A percentile compares a stretch with the other conserved stretches of the same genome.
Conservation (phyloP, 2,329 filamentous ascomycete genomes). For the Cladophialophora psammophila region DNA sequence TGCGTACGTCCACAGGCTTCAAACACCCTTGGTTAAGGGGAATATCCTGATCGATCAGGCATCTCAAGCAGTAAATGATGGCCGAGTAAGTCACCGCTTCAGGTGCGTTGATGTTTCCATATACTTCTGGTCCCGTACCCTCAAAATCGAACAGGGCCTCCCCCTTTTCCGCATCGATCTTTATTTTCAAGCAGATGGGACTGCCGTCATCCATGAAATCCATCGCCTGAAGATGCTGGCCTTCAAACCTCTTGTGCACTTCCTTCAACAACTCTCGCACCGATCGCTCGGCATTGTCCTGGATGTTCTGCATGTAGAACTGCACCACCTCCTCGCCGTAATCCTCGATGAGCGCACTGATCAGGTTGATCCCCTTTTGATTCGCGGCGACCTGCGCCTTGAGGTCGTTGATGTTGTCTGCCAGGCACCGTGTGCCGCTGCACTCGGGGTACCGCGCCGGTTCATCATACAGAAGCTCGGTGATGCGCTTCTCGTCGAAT, state of each 20-base stretch:
- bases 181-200: conserved; percentile 76
- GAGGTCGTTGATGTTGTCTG: conserved; percentile 84
- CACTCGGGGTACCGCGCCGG: conserved; percentile 78
- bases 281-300: conserved; percentile 78
- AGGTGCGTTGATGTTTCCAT: conserved; percentile 81
- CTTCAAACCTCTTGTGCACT: conserved; percentile 73
- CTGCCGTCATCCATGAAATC: conserved; percentile 90
- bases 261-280: conserved; percentile 76
- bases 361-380: conserved; percentile 81
- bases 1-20: conserved; percentile 75
- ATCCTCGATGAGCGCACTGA: conserved; percentile 75
- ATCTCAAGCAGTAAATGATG: conserved; percentile 85
- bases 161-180: conserved; percentile 75
- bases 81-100: conserved; percentile 82
- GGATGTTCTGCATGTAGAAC: conserved; percentile 84
- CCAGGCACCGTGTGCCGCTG: conserved; percentile 77
- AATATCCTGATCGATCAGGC: conserved; percentile 80
- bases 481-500: conserved; percentile 80
- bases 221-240: conserved; percentile 73
- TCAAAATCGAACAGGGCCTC: conserved; percentile 80
- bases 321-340: conserved; percentile 80
- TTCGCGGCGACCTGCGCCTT: conserved; percentile 89
- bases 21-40: conserved; percentile 87
- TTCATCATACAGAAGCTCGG: conserved; percentile 73
- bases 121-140: conserved; percentile 80